Conservation (phyloP, 228 moss, liverwort and hornwort genomes). For the Sphagnum fallax region DNA sequence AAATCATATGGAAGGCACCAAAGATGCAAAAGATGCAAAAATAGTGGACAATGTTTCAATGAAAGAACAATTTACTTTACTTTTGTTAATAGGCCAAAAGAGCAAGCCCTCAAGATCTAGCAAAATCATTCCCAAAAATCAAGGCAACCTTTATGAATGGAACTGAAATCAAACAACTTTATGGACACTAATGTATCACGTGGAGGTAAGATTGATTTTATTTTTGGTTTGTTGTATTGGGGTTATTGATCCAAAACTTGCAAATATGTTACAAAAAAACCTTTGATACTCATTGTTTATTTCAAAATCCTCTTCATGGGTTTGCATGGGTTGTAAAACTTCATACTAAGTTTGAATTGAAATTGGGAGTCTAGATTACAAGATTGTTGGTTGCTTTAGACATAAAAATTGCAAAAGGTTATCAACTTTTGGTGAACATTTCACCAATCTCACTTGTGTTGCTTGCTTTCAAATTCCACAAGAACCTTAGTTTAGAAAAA, state of each 20-base stretch:
- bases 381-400: background rate
- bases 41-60: background rate
- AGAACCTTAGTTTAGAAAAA: background rate
- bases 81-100: too few relatives aligned
- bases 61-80: background rate
- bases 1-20: background rate
- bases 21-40: background rate
- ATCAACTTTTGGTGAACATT: background rate
- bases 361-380: background rate
- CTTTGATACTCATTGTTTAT: background rate
- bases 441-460: background rate
- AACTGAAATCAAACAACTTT: background rate
- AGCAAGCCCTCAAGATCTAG: background rate
- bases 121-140: background rate
- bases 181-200: background rate
- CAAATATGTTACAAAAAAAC: background rate
- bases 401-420: background rate
- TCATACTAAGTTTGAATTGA: background rate
- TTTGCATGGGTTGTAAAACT: background rate
- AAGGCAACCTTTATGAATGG: background rate
- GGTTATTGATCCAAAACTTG: background rate
- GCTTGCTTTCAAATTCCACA: background rate
- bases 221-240: background rate
- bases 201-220: background rate
- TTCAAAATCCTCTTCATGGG: background rate